Percentiles rank a stretch among this genome's conserved stretches.
Evolutionary conservation across 495 filamentous ascomycete genomes (phyloP).

Genomic region (Alectoria sarmentosa): DNA sequence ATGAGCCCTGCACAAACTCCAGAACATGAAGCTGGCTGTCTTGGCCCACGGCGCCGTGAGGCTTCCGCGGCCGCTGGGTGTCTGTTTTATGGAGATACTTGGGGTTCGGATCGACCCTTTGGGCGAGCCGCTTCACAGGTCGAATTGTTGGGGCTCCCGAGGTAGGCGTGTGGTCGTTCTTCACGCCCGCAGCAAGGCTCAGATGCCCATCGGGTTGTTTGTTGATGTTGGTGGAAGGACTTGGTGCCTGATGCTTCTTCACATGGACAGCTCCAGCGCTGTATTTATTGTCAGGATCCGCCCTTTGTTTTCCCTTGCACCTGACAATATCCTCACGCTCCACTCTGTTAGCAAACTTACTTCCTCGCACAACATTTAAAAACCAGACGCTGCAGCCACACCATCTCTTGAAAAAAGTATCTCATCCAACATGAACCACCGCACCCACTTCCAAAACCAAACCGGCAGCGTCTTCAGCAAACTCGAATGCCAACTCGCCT

Average conservation of each 20-base stretch:
- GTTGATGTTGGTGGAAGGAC: background rate
- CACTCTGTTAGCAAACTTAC: background rate
- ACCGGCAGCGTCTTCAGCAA: background rate
- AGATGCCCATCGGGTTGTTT: background rate
- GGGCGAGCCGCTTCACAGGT: background rate
- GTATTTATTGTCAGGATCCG: background rate
- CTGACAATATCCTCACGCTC: background rate
- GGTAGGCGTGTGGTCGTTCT: background rate
- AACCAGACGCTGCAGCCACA: background rate
- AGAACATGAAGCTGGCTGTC: background rate
- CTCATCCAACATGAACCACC: background rate
- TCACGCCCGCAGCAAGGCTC: conserved; percentile 1
- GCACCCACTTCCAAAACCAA: background rate
- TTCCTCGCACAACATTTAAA: background rate
- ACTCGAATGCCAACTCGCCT: background rate
- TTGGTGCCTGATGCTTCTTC: background rate
- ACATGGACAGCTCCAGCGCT: background rate
- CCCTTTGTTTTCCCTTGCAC: background rate
- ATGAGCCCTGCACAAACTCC: background rate
- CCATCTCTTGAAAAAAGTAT: background rate
- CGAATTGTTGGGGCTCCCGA: background rate
- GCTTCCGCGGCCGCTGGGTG: background rate
- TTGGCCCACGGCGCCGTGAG: background rate
- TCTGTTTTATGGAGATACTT: too few species aligned
- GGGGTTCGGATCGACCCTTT: background rate